These are phyloP conservation scores for Tricholoma sp. DNA, from an alignment of 768 basidiomycete species.

Conservation along the genomic window DNA sequence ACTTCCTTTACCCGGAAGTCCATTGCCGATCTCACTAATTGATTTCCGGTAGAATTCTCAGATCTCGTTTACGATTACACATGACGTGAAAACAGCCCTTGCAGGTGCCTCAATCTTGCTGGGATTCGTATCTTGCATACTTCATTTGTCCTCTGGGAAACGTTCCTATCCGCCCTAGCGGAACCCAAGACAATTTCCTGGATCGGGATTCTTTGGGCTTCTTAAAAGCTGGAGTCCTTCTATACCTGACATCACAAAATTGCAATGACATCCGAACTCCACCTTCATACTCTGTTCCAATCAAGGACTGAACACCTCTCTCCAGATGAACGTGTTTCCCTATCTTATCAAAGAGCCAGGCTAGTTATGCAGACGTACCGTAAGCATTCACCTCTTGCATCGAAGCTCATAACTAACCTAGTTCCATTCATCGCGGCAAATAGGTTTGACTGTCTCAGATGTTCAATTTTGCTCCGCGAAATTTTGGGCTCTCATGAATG, in stretches of 20 bases:
- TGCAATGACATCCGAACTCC: slow-evolving; percentile 33
- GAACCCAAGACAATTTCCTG: neutral
- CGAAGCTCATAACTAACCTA: neutral
- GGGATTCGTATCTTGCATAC: neutral
- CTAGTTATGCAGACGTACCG: slow-evolving; percentile 47
- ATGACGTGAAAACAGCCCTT: neutral
- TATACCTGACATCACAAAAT: neutral
- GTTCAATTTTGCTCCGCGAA: slow-evolving; percentile 42
- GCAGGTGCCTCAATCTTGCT: neutral
- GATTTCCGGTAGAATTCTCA: neutral
- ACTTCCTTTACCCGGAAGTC: neutral
- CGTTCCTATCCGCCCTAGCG: neutral
- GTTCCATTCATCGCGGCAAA: slow-evolving; percentile 1
- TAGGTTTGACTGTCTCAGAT: slow-evolving; percentile 41
- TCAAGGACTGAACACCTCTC: slow-evolving; percentile 38
- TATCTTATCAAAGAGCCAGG: slow-evolving; percentile 47
- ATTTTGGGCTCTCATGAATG: slow-evolving; percentile 51
- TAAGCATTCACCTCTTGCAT: slow-evolving; percentile 18
- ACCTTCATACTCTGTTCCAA: slow-evolving; percentile 43
- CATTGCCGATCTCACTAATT: slow-evolving; percentile 2
- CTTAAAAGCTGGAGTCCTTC: slow-evolving; percentile 1
- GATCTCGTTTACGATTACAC: slow-evolving; percentile 1
- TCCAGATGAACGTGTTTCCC: slow-evolving; percentile 38
- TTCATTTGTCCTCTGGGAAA: neutral
- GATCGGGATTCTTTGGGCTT: slow-evolving; percentile 11